Evolutionary conservation across 1,139 yeast genomes (phyloP), one percentile per base, ranked within the genome.

Genomic region (Lodderomyces orthopsilosis): DNA sequence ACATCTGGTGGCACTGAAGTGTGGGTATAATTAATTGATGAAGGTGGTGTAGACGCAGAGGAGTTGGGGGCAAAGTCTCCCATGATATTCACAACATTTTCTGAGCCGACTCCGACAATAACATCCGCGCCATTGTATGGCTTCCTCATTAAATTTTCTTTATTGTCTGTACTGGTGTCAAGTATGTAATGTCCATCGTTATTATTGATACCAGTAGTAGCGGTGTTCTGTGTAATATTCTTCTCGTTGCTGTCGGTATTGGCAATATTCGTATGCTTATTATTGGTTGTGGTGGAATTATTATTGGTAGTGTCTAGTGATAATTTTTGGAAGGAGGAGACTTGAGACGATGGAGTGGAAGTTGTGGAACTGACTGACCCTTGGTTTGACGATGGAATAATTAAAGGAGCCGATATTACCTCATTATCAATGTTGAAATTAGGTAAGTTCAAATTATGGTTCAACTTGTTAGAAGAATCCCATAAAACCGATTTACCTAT

Each of bases 401-500:
- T 35, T 27, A 50, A 46, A 13, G 52, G 51, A 23, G 53, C 41
- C 13, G 51, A 48, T 30, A 48, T 40, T 1, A 48, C 42, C 36
- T 48, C 49, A 34, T 46, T 45, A 37, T 63, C 67, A 37, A 64
- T 55, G 41, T 51, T 54, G 54, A 65, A 64, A 40, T 46, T 59
- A 15, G 69, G 70, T 41, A 64, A 55, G 42, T 53, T 57, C 51
- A 65, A 56, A 42, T 58, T 56, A 38, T 56, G 58, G 48, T 58
- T 57, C 48, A 59, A 50, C 47, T 61, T 63, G 46, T 54, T 57
- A 36, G 63, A 50, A 22, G 54, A 52, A 42, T 63, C 68, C 68
- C 68, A 63, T 18, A 63, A 49, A 33, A 51, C 54, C 7, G 62
- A 52, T 50, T 61, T 59, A 30, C 53, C 50, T 28, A 34, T 28